phyloP scores from a whole-genome alignment of 73 alveolate species.

The Paraurostyla sp. region DNA sequence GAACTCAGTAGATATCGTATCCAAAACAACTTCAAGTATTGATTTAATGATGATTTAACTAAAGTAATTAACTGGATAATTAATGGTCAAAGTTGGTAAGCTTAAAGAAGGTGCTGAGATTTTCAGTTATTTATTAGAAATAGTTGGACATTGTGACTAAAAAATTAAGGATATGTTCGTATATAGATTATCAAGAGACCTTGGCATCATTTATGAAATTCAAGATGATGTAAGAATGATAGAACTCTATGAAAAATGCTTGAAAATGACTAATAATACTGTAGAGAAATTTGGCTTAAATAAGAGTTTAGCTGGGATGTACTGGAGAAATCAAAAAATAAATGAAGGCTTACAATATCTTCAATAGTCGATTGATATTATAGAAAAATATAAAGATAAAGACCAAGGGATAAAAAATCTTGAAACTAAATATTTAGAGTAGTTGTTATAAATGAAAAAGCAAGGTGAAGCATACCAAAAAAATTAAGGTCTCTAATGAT shows the following conservation, averaged over 20 bases:
- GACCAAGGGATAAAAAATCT: neutral
- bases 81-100: neutral
- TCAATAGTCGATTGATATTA: neutral
- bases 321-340: neutral
- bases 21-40: neutral
- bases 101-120: neutral
- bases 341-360: neutral
- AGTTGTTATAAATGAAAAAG: no score
- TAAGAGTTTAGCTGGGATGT: neutral
- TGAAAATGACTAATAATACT: neutral
- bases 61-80: neutral
- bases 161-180: neutral
- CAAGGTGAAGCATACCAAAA: no score
- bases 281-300: neutral
- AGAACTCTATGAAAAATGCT: neutral
- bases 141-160: neutral
- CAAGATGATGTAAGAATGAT: neutral
- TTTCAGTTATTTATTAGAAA: neutral
- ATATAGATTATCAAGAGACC: neutral
- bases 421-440: no score
- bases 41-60: neutral
- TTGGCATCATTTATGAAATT: neutral
- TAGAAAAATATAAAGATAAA: neutral
- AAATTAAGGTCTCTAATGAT: no score
- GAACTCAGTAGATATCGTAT: neutral